Evolutionary conservation across 129 eudicot genomes (phyloP), one percentile per base, ranked within the genome.

Genomic region (Kitagawia praeruptora): DNA sequence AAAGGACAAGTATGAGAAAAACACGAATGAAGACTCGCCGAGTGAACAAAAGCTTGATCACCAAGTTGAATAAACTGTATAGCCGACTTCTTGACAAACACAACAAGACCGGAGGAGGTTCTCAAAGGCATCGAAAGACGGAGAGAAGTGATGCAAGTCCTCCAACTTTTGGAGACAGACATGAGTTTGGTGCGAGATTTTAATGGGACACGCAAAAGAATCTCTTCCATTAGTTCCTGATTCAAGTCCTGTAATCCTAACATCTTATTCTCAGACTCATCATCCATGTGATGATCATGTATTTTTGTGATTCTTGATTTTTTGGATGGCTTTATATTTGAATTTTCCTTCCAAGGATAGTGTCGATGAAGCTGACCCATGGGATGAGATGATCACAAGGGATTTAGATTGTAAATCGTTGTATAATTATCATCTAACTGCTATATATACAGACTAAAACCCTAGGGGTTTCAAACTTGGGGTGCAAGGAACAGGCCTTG

Each of bases 51-150:
- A 64, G 61, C 76, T 2, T 34, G 28, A 41, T 82, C 78, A 14
- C 54, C 44, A 49, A 82, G 61, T 38, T 61, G 74, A 78, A 19
- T 46, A 78, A 58, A 21, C 25, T 28, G 28, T 31, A 64, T 11
- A 39, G 10, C 16, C 64, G 54, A 66, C 13, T 74, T 40, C 15
- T 19, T 74, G 82, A 72, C 79, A 31, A 61, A 39, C 21, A 78
- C 14, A 2, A 82, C 66, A 13, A 77, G 82, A 61, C 79, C 75
- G 7, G 82, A 31, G 40, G 78, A 39, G 69, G 79, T 78, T 51
- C 82, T 72, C 13, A 49, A 34, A 15, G 78, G 78, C 38, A 49
- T 8, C 8, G 23, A 25, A 16, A 0, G 21, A 70, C 78, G 85
- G 54, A 78, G 73, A 61, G 21, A 48, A 41, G 48, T 38, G 75